A percentile compares a stretch with the other conserved stretches of the same genome.
phyloP scores from a whole-genome alignment of 1,284 basidiomycete species.

The Trametes polyzona region DNA sequence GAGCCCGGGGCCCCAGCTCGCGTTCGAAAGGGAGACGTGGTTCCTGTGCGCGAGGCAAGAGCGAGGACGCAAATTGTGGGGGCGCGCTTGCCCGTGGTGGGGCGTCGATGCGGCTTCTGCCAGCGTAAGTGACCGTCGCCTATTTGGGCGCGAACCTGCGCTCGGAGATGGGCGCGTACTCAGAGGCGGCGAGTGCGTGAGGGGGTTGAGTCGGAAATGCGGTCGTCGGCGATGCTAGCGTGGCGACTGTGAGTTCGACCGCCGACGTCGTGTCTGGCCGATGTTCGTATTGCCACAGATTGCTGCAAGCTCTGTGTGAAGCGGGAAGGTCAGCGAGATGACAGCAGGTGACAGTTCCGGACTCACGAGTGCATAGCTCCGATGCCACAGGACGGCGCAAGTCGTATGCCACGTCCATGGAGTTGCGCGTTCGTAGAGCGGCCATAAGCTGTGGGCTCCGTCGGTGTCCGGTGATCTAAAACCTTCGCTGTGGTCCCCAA shows the following conservation, averaged over 20 bases:
- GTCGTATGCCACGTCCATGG: not conserved
- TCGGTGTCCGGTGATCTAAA: too few relatives aligned
- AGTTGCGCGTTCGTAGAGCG: not conserved
- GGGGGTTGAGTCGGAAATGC: not conserved
- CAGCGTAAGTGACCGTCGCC: not conserved
- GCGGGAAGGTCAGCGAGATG: not conserved
- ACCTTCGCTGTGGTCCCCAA: too few relatives aligned
- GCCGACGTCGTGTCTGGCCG: not conserved
- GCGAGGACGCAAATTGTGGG: slow-evolving; percentile 4
- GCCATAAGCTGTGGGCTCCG: too few relatives aligned
- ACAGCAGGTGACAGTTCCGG: not conserved
- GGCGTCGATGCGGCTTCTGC: not conserved
- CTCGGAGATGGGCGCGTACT: not conserved
- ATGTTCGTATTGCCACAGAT: too few relatives aligned
- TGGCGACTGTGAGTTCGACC: not conserved
- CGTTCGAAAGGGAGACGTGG: not conserved
- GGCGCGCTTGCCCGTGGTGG: slow-evolving; percentile 7
- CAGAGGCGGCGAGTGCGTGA: not conserved
- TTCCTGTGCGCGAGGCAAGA: slow-evolving; percentile 4
- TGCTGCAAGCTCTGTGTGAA: not conserved
- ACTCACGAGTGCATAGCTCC: not conserved
- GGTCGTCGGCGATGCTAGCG: not conserved
- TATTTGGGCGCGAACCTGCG: slow-evolving; percentile 1
- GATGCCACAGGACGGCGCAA: not conserved
- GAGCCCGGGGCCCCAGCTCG: not conserved